Evolutionary conservation across 2,329 filamentous ascomycete species (phyloP).

Genomic region (Colletotrichum trifolii): DNA sequence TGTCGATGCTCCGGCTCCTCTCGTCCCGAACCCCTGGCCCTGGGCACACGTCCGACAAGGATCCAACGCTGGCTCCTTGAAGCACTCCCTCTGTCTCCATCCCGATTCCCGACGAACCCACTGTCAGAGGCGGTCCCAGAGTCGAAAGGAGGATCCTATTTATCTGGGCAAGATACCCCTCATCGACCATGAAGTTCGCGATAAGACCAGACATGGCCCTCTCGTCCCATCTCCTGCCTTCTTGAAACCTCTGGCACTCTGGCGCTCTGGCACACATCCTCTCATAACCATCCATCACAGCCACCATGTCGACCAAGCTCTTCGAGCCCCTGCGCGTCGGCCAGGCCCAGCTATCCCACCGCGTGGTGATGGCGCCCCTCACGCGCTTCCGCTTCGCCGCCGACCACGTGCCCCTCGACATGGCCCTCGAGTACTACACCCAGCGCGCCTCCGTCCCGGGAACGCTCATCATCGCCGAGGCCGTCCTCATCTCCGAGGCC

Average conservation of each 20-base stretch:
- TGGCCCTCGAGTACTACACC: constrained; percentile 54
- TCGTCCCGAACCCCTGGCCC: constrained; percentile 22
- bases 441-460: constrained; percentile 57
- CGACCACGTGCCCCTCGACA: constrained; percentile 36
- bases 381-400: constrained; percentile 40
- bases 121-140: not conserved
- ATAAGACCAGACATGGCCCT: too few species aligned
- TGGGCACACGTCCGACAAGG: constrained; percentile 4
- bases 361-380: constrained; percentile 40
- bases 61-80: not conserved
- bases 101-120: constrained; percentile 8
- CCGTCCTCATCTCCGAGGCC: constrained; percentile 53
- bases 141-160: constrained; percentile 15
- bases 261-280: too few species aligned
- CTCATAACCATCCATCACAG: not conserved
- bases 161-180: not conserved
- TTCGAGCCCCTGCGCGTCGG: constrained; percentile 39
- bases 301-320: constrained; percentile 31
- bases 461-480: constrained; percentile 56
- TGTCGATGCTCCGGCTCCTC: constrained; percentile 10
- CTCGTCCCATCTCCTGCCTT: not conserved
- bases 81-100: constrained; percentile 3
- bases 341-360: constrained; percentile 39
- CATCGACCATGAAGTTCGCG: too few species aligned
- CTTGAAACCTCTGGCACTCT: not conserved